These are phyloP conservation scores for Rauvolfia tetraphylla DNA, from an alignment of 257 asterid species.

Conservation along the genomic window DNA sequence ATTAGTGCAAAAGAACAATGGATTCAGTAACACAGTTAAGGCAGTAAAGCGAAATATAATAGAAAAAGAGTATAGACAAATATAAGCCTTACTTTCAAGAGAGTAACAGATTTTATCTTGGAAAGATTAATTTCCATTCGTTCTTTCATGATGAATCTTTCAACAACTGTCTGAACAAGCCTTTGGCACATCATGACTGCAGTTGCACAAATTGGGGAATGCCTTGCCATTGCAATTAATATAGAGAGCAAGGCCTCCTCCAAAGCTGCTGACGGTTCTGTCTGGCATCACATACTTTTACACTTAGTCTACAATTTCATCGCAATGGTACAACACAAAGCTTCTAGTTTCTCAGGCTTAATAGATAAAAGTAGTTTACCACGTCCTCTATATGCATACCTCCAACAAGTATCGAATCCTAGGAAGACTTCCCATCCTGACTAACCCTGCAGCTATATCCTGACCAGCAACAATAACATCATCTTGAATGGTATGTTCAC, in stretches of 20 bases:
- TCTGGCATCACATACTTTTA: conserved; percentile 41
- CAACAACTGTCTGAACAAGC: conserved; percentile 74
- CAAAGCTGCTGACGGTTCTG: conserved; percentile 54
- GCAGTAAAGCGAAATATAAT: background rate
- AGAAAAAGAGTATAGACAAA: conserved; percentile 2
- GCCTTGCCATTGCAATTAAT: conserved; percentile 81
- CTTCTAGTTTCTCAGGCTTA: background rate
- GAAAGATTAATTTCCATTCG: conserved; percentile 48
- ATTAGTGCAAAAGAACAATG: background rate
- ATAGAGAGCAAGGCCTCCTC: conserved; percentile 83
- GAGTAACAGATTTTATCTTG: conserved; percentile 72
- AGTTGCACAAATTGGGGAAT: conserved; percentile 82
- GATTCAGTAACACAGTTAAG: background rate
- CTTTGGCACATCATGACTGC: conserved; percentile 62
- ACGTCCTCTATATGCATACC: conserved; percentile 42
- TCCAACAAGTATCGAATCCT: conserved; percentile 77
- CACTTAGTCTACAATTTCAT: background rate
- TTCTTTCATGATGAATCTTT: conserved; percentile 52
- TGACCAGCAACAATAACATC: conserved; percentile 82
- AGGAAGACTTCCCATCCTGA: conserved; percentile 86
- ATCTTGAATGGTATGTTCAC: conserved; percentile 75
- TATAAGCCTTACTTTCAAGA: conserved; percentile 59
- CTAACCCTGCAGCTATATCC: conserved; percentile 91
- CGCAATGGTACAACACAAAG: background rate
- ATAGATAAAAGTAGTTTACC: conserved; percentile 4